phyloP scores from a whole-genome alignment of 805 yeast genomes.

The Pichia californica region DNA sequence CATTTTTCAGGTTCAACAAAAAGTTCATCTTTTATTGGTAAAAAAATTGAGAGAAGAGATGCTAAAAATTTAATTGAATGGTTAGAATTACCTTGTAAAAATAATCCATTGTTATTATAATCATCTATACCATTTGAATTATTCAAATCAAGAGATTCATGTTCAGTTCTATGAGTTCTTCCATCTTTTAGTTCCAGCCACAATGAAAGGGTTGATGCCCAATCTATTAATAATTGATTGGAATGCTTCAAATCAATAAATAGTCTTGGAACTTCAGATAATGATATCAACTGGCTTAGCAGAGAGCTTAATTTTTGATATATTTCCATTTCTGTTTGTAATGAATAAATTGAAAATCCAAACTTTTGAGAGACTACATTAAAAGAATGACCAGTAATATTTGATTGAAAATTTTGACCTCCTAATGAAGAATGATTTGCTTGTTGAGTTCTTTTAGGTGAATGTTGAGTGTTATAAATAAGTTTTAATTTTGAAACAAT shows the following conservation, averaged over 20 bases:
- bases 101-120: not conserved
- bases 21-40: conserved; percentile 33
- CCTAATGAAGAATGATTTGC: too few species aligned
- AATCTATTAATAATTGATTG: conserved; percentile 36
- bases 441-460: conserved; percentile 1
- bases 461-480: conserved; percentile 8
- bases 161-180: not conserved
- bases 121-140: too few species aligned
- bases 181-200: conserved; percentile 55
- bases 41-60: conserved; percentile 38
- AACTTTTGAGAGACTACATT: conserved; percentile 17
- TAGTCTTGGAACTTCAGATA: conserved; percentile 41
- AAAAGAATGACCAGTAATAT: not conserved
- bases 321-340: conserved; percentile 42
- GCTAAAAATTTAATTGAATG: conserved; percentile 33
- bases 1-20: conserved; percentile 24
- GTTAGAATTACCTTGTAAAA: not conserved
- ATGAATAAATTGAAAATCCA: conserved; percentile 31
- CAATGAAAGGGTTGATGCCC: conserved; percentile 46
- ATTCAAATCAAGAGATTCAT: too few species aligned
- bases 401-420: not conserved
- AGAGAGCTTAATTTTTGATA: conserved; percentile 31
- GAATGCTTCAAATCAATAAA: conserved; percentile 36
- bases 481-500: conserved; percentile 33
- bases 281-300: conserved; percentile 33